phyloP scores from a whole-genome alignment of 805 yeast genomes.

The Clavispora santaluciae region DNA sequence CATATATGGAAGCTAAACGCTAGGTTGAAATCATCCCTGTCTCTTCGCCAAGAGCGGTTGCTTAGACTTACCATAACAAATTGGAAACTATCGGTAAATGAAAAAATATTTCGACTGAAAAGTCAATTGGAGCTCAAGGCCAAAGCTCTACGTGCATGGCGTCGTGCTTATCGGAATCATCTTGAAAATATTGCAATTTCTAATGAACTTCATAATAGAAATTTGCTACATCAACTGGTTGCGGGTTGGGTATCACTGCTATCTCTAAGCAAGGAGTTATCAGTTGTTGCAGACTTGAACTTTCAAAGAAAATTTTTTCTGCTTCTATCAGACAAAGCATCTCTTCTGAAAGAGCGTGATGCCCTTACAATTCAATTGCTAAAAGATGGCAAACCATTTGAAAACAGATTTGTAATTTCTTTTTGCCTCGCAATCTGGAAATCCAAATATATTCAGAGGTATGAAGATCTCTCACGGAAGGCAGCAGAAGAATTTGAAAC shows the following conservation, averaged over 20 bases:
- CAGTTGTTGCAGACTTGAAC: slow-evolving; percentile 16
- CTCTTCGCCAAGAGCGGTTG: not conserved
- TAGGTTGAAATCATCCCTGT: not conserved
- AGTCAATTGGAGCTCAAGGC: not conserved
- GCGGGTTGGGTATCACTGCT: slow-evolving; percentile 1
- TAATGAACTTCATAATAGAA: not conserved
- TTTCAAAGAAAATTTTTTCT: slow-evolving; percentile 12
- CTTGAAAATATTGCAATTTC: not conserved
- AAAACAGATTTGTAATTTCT: slow-evolving; percentile 3
- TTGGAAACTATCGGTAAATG: not conserved
- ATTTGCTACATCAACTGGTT: not conserved
- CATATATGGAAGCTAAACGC: not conserved
- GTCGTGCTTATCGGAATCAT: not conserved
- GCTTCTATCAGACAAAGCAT: not conserved
- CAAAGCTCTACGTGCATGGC: not conserved
- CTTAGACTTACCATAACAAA: not conserved
- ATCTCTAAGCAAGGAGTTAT: slow-evolving; percentile 4
- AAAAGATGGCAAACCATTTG: slow-evolving; percentile 2
- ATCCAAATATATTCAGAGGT: slow-evolving; percentile 13
- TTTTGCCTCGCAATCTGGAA: slow-evolving; percentile 20
- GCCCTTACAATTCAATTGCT: slow-evolving; percentile 1
- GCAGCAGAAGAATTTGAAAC: slow-evolving; percentile 17
- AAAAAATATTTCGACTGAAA: not conserved
- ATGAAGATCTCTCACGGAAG: slow-evolving; percentile 16
- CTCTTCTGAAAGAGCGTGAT: not conserved